A percentile compares a stretch with the other conserved stretches of the same genome.
Conservation (phyloP, 495 filamentous ascomycete genomes). For the Penicillium malachiteum region DNA sequence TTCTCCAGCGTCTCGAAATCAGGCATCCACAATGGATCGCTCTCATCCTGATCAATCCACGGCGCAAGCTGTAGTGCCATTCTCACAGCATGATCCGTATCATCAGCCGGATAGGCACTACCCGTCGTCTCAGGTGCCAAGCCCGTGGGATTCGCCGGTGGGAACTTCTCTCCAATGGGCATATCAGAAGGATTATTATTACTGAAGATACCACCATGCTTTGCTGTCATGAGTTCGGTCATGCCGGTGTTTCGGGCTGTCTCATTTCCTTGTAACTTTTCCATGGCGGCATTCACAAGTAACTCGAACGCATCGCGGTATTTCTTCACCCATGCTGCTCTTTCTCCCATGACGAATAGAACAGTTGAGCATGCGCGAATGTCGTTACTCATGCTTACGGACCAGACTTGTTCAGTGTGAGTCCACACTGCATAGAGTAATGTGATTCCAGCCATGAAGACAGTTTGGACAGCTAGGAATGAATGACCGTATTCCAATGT, state of each 20-base stretch:
- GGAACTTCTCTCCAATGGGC: constrained; percentile 16
- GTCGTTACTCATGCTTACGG: constrained; percentile 52
- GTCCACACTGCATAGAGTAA: constrained; percentile 51
- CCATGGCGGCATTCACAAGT: constrained; percentile 54
- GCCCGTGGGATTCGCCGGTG: constrained; percentile 12
- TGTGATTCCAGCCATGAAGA: constrained; percentile 56
- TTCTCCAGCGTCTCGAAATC: constrained; percentile 47
- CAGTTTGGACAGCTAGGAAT: constrained; percentile 54
- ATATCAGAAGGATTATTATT: constrained; percentile 15
- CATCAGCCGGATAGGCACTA: constrained; percentile 17
- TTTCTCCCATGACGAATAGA: constrained; percentile 55
- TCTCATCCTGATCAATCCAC: constrained; percentile 46
- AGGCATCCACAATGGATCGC: constrained; percentile 46
- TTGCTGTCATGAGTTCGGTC: constrained; percentile 45
- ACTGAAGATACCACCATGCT: constrained; percentile 19
- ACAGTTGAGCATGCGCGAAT: constrained; percentile 55
- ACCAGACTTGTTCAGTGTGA: constrained; percentile 49
- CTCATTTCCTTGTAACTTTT: constrained; percentile 47
- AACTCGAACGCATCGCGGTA: constrained; percentile 56
- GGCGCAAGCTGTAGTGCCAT: constrained; percentile 48
- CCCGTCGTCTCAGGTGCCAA: constrained; percentile 12
- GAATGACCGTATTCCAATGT: constrained; percentile 54
- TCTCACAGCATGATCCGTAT: constrained; percentile 37
- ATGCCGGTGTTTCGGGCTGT: constrained; percentile 38
- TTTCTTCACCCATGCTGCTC: constrained; percentile 51